Conservation (phyloP, 306 rosid species). For the Corylus americana region DNA sequence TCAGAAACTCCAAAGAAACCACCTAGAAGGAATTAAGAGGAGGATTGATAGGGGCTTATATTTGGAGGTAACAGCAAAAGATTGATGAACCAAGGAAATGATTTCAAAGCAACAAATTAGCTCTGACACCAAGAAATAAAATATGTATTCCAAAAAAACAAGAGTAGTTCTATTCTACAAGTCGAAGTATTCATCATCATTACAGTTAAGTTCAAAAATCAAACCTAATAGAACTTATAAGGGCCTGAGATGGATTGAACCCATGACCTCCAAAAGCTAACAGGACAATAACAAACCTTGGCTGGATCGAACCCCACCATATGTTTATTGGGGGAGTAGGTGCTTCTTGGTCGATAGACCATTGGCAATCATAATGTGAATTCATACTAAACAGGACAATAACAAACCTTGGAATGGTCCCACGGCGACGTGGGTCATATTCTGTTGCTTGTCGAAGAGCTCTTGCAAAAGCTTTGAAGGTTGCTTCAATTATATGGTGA, state of each 20-base stretch:
- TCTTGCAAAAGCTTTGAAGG: constrained; percentile 97
- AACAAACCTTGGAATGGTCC: constrained; percentile 80
- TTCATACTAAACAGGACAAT: constrained; percentile 17
- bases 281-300: too few species aligned
- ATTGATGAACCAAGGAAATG: too few species aligned
- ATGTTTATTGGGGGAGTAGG: not conserved
- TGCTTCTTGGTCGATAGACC: not conserved
- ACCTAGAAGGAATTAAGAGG: not conserved
- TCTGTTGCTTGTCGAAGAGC: constrained; percentile 93
- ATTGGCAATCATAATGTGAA: not conserved
- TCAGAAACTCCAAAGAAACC: not conserved
- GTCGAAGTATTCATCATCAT: too few species aligned
- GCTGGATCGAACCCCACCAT: too few species aligned
- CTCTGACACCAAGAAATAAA: not conserved
- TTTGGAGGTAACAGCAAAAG: too few species aligned
- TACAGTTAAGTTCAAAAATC: too few species aligned
- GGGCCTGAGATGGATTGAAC: not conserved
- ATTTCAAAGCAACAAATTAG: too few species aligned
- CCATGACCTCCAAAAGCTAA: not conserved
- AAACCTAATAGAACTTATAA: too few species aligned
- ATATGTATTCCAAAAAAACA: not conserved
- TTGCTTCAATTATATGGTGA: constrained; percentile 95
- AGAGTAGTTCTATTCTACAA: not conserved
- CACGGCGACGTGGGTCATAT: constrained; percentile 76
- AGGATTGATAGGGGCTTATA: not conserved